phyloP scores from a whole-genome alignment of 768 basidiomycete species.

The Amanita pallidorosea region DNA sequence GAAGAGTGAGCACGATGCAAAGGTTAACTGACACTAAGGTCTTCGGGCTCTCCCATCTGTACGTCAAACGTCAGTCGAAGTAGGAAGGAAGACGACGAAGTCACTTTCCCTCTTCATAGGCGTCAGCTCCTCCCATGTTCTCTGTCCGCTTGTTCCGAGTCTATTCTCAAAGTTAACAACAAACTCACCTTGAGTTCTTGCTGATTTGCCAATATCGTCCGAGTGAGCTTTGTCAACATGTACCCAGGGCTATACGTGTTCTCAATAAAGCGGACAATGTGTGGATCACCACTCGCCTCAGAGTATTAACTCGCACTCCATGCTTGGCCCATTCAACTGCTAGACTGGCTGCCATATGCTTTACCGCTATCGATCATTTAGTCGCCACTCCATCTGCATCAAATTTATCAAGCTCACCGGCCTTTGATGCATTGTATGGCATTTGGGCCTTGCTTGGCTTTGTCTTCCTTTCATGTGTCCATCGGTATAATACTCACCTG shows the following conservation, averaged over 20 bases:
- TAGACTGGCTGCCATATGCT: conserved; percentile 87
- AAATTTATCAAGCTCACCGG: conserved; percentile 34
- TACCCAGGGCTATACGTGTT: conserved; percentile 66
- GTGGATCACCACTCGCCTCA: conserved; percentile 37
- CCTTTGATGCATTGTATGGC: conserved; percentile 94
- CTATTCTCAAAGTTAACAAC: background rate
- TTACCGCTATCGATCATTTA: conserved; percentile 48
- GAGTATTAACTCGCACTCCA: conserved; percentile 75
- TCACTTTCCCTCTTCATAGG: conserved; percentile 73
- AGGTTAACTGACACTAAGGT: conserved; percentile 53
- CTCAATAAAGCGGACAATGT: conserved; percentile 3
- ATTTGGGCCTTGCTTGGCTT: conserved; percentile 58
- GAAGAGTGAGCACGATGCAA: background rate
- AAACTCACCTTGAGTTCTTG: conserved; percentile 57
- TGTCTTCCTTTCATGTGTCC: background rate
- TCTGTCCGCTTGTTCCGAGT: conserved; percentile 27
- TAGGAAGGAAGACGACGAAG: background rate
- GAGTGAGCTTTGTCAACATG: conserved; percentile 87
- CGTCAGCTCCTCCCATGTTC: conserved; percentile 76
- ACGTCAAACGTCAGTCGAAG: conserved; percentile 7
- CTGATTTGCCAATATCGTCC: conserved; percentile 68
- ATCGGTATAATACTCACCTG: conserved; percentile 35
- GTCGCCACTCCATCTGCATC: background rate
- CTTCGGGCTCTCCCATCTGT: conserved; percentile 88
- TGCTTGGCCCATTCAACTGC: conserved; percentile 95